Evolutionary conservation across 2,329 filamentous ascomycete genomes (phyloP).

Genomic region (Diplodia intermedia): DNA sequence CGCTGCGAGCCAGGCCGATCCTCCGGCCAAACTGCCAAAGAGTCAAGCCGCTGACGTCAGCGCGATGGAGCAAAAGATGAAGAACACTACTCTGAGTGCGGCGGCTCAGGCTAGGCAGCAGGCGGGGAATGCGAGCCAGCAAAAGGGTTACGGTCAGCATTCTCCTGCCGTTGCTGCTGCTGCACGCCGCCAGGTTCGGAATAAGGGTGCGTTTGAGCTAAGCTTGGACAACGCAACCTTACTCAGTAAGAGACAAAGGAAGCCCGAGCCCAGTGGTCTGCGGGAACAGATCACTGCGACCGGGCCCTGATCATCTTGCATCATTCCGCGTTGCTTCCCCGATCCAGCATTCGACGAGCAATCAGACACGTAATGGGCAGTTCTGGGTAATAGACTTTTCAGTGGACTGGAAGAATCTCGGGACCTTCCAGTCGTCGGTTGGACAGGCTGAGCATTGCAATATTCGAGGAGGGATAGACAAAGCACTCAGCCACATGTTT

Average conservation of each 20-base stretch:
- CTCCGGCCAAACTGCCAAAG: slow-evolving; percentile 72
- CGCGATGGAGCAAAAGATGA: slow-evolving; percentile 85
- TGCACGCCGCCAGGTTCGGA: slow-evolving; percentile 78
- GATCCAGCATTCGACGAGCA: slow-evolving; percentile 3
- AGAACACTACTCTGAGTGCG: slow-evolving; percentile 77
- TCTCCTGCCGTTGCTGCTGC: slow-evolving; percentile 83
- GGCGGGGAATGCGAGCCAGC: slow-evolving; percentile 51
- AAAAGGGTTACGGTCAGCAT: slow-evolving; percentile 86
- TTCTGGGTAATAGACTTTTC: slow-evolving; percentile 26
- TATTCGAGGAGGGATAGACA: slow-evolving; percentile 20
- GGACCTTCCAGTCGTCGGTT: neutral
- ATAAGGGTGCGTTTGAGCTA: slow-evolving; percentile 87
- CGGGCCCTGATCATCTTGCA: slow-evolving; percentile 34
- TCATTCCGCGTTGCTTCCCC: neutral
- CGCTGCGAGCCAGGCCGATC: slow-evolving; percentile 55
- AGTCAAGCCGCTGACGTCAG: slow-evolving; percentile 68
- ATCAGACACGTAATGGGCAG: slow-evolving; percentile 15
- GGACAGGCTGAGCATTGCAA: slow-evolving; percentile 4
- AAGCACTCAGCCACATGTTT: neutral
- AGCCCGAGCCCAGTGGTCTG: slow-evolving; percentile 54
- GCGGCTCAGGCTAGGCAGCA: slow-evolving; percentile 67
- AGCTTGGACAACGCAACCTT: slow-evolving; percentile 90
- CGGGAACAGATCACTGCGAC: slow-evolving; percentile 51
- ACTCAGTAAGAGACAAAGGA: slow-evolving; percentile 72
- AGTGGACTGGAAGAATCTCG: slow-evolving; percentile 1